Conservation (phyloP, 352 stramenopile genomes). For the Globisporangium emineosum region DNA sequence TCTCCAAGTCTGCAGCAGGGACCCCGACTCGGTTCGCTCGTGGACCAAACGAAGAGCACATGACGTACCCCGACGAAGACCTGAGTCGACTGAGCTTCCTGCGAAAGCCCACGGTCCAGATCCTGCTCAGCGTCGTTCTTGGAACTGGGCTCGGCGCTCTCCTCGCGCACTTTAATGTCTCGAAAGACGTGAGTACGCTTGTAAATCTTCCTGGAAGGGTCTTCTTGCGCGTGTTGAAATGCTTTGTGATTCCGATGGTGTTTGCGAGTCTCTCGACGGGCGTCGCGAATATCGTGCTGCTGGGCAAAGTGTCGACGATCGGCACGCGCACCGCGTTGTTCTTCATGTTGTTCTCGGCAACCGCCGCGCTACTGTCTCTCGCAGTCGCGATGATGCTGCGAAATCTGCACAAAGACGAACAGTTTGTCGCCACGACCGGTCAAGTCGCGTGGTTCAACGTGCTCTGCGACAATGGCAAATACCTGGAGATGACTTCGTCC, state of each 20-base stretch:
- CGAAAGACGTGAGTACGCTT: slow-evolving; percentile 29
- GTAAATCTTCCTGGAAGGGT: slow-evolving; percentile 41
- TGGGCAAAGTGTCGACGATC: slow-evolving; percentile 60
- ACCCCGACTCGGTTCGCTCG: slow-evolving; percentile 16
- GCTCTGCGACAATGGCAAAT: slow-evolving; percentile 37
- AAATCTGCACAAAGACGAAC: slow-evolving; percentile 22
- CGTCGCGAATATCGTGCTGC: slow-evolving; percentile 59
- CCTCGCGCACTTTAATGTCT: slow-evolving; percentile 32
- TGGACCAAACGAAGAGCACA: slow-evolving; percentile 2
- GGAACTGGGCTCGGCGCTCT: slow-evolving; percentile 32
- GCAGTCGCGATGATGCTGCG: slow-evolving; percentile 42
- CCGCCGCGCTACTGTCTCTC: slow-evolving; percentile 36
- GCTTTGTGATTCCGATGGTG: slow-evolving; percentile 63
- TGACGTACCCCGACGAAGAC: slow-evolving; percentile 10
- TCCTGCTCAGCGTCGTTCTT: slow-evolving; percentile 34
- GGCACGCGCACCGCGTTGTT: slow-evolving; percentile 48
- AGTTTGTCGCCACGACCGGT: not conserved
- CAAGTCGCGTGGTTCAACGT: slow-evolving; percentile 21
- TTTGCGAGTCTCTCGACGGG: slow-evolving; percentile 62
- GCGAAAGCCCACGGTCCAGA: slow-evolving; percentile 35
- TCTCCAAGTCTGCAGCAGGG: slow-evolving; percentile 10
- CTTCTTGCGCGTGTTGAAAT: slow-evolving; percentile 48
- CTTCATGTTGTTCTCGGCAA: slow-evolving; percentile 41
- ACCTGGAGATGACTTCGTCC: slow-evolving; percentile 27
- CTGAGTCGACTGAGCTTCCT: slow-evolving; percentile 25